Base-by-base conservation (phyloP, 139 green algal species). In the Micromonas pusilla region DNA sequence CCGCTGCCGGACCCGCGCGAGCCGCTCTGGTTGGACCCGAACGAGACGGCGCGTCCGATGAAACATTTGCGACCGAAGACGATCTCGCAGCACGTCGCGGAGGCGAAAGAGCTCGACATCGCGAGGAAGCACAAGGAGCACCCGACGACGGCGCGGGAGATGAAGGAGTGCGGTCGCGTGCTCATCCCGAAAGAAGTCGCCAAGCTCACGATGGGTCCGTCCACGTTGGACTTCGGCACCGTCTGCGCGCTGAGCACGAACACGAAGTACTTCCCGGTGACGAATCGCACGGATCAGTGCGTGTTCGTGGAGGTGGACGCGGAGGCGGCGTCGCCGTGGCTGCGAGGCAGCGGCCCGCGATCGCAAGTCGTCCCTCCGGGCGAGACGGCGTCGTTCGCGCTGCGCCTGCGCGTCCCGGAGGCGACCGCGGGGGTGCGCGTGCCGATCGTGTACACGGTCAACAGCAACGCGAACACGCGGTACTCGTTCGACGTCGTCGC, bases 361-460 rank as follows among this genome's bases (percentile, higher is more conserved):
- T 57, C 73, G 37, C 73, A 78, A 19, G 67, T 80, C 26, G 38
- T 86, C 0, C 71, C 75, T 6, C 70, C 81, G 1, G 82, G 84
- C 0, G 73, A 38, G 0, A 85, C 73, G 0, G 86, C 84, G 19
- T 85, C 80, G 30, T 91, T 91, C 57, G 83, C 80, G n/a, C 70
- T 93, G 1, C 52, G 74, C 30, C 83, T 93, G 34, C 31, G 30
- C 0, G 37, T 84, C 19, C 33, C 72, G 63, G 4, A 74, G 2
- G 74, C 81, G n/a, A 23, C 65, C 52, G 16, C 9, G 45, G 39
- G n/a, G 16, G 80, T 88, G 34, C 82, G 76, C n/a, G 80, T 85
- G 39, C 82, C 72, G 26, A 54, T 91, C 0, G 83, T 87, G 79
- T 92, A 92, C 84, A 78, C 81, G 52, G 84, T 94, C 81, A 94